Percentiles rank a stretch among this genome's conserved stretches.
These are phyloP conservation scores for Thelephora terrestris DNA, from an alignment of 1,284 basidiomycete genomes.

Conservation along the genomic window DNA sequence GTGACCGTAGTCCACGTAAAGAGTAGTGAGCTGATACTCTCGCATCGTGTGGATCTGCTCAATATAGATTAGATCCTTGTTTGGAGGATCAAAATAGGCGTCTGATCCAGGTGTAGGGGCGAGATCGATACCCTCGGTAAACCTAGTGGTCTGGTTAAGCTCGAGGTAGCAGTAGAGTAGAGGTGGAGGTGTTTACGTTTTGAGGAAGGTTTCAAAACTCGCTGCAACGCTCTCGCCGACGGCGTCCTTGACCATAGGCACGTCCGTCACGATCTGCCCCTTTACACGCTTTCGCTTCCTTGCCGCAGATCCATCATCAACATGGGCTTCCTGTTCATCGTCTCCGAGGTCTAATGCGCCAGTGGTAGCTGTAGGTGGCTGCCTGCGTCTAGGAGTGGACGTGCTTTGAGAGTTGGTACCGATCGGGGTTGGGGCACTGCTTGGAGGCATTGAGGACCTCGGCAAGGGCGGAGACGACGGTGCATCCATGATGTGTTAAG, in stretches of 20 bases:
- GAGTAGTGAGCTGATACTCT: slow-evolving; percentile 86
- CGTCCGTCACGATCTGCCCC: slow-evolving; percentile 47
- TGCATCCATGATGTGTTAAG: slow-evolving; percentile 25
- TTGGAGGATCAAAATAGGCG: slow-evolving; percentile 24
- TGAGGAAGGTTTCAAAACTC: slow-evolving; percentile 84
- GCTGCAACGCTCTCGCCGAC: slow-evolving; percentile 91
- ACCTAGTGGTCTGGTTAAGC: slow-evolving; percentile 36
- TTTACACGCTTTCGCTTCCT: slow-evolving; percentile 37
- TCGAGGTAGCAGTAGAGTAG: not conserved
- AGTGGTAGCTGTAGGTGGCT: slow-evolving; percentile 26
- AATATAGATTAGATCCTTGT: slow-evolving; percentile 72
- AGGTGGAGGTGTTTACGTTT: slow-evolving; percentile 45
- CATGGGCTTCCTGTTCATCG: slow-evolving; percentile 39
- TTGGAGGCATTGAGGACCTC: slow-evolving; percentile 50
- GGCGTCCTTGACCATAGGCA: slow-evolving; percentile 83
- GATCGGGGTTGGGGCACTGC: slow-evolving; percentile 47
- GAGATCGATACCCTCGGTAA: slow-evolving; percentile 69
- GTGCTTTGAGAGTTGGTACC: slow-evolving; percentile 32
- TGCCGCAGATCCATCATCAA: slow-evolving; percentile 23
- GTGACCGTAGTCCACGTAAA: slow-evolving; percentile 94
- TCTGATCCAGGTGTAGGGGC: slow-evolving; percentile 68
- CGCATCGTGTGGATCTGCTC: slow-evolving; percentile 91
- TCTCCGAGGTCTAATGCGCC: slow-evolving; percentile 57
- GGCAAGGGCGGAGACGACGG: slow-evolving; percentile 32
- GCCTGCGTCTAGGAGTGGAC: slow-evolving; percentile 32